A percentile compares a stretch with the other conserved stretches of the same genome.
Conservation (phyloP, 2,329 filamentous ascomycete species). For the Grosmannia penicillata region DNA sequence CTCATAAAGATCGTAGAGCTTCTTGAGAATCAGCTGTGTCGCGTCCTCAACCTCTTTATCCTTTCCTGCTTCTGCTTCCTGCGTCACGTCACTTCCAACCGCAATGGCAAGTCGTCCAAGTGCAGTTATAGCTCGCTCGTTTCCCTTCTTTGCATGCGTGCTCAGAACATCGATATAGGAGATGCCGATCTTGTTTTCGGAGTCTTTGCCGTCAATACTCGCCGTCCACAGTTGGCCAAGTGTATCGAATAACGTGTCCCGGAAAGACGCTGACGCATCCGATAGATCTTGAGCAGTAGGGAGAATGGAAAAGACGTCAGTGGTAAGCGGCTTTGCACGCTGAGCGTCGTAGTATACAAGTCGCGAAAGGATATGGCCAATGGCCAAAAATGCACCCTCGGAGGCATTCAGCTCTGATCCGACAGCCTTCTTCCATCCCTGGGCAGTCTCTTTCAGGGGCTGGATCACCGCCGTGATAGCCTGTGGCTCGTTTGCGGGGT, state of each 20-base stretch:
- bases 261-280: constrained; percentile 17
- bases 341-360: constrained; percentile 23
- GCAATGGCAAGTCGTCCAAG: constrained; percentile 60
- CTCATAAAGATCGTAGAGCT: constrained; percentile 65
- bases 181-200: constrained; percentile 14
- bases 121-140: constrained; percentile 67
- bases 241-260: constrained; percentile 28
- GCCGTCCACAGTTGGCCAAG: constrained; percentile 30
- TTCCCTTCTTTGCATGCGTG: constrained; percentile 59
- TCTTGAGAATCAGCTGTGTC: constrained; percentile 40
- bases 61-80: constrained; percentile 10
- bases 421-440: constrained; percentile 33
- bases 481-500: constrained; percentile 30
- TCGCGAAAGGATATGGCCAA: constrained; percentile 28
- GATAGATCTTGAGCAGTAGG: constrained; percentile 9
- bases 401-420: constrained; percentile 28
- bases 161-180: constrained; percentile 47
- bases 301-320: constrained; percentile 2
- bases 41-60: too few relatives aligned
- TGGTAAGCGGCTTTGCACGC: not conserved
- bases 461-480: constrained; percentile 26
- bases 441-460: constrained; percentile 28
- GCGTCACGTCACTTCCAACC: constrained; percentile 16
- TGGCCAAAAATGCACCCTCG: constrained; percentile 31
- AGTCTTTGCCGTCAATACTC: constrained; percentile 16